phyloP scores from a whole-genome alignment of 768 basidiomycete species.

The Crepidotus variabilis region DNA sequence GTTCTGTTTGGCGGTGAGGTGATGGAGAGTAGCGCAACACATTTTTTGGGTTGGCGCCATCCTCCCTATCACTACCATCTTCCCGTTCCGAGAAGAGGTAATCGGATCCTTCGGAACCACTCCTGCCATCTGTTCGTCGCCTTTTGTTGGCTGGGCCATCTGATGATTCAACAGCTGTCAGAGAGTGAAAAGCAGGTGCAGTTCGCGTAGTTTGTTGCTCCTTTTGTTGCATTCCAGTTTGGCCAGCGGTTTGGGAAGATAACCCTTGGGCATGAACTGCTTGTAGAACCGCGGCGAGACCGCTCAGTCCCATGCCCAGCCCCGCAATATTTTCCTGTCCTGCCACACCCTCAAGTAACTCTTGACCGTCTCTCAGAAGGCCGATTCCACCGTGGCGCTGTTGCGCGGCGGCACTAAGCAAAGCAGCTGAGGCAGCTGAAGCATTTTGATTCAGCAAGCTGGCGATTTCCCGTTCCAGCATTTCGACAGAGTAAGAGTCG shows the following conservation, averaged over 20 bases:
- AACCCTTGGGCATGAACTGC: constrained; percentile 65
- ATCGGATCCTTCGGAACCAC: constrained; percentile 47
- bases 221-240: constrained; percentile 32
- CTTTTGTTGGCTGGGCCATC: constrained; percentile 26
- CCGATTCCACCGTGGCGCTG: constrained; percentile 52
- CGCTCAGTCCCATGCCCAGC: constrained; percentile 54
- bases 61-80: constrained; percentile 40
- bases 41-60: constrained; percentile 23
- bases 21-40: constrained; percentile 26
- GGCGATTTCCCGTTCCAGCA: constrained; percentile 77
- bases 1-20: constrained; percentile 28
- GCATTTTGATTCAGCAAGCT: constrained; percentile 73
- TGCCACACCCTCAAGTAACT: constrained; percentile 20
- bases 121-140: constrained; percentile 32
- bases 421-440: constrained; percentile 61
- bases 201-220: constrained; percentile 57
- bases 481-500: constrained; percentile 61
- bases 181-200: constrained; percentile 76
- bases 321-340: constrained; percentile 31
- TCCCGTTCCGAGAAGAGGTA: constrained; percentile 52
- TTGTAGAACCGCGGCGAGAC: constrained; percentile 76
- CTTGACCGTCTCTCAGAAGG: constrained; percentile 26
- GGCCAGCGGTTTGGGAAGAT: constrained; percentile 40
- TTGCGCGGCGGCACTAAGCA: constrained; percentile 64
- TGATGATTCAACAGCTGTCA: constrained; percentile 53